Percentiles rank a stretch among this genome's conserved stretches.
Evolutionary conservation across 768 basidiomycete species (phyloP).

Genomic region (Podaxis mareebaensis): DNA sequence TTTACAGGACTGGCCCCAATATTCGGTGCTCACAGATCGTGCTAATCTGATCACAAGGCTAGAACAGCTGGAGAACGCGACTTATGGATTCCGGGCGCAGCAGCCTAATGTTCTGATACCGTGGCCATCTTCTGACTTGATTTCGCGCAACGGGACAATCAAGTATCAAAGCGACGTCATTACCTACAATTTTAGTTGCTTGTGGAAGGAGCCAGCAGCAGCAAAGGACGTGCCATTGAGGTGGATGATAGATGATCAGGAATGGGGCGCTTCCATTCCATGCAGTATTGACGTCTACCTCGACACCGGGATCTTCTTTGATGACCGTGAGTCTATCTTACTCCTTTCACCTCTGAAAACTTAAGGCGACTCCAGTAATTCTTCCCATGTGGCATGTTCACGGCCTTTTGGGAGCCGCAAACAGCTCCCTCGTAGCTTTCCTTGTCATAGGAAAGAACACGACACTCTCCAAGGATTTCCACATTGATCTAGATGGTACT

Average conservation of each 20-base stretch:
- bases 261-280: background rate
- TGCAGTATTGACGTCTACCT: background rate
- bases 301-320: background rate
- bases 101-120: background rate
- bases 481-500: background rate
- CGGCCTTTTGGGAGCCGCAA: background rate
- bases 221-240: background rate
- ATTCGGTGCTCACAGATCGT: background rate
- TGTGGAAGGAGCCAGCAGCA: constrained; percentile 2
- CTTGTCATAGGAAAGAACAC: constrained; percentile 11
- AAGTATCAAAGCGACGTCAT: constrained; percentile 7
- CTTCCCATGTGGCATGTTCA: background rate
- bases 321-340: background rate
- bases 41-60: background rate
- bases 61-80: constrained; percentile 2
- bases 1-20: background rate
- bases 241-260: background rate
- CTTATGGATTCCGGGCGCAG: background rate
- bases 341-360: background rate
- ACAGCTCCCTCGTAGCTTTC: background rate
- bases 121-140: constrained; percentile 1
- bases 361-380: background rate
- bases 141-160: background rate
- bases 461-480: background rate
- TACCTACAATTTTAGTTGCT: constrained; percentile 3